These are phyloP conservation scores for Fusarium floridanum DNA, from an alignment of 2,329 filamentous ascomycete species.

Conservation along the genomic window DNA sequence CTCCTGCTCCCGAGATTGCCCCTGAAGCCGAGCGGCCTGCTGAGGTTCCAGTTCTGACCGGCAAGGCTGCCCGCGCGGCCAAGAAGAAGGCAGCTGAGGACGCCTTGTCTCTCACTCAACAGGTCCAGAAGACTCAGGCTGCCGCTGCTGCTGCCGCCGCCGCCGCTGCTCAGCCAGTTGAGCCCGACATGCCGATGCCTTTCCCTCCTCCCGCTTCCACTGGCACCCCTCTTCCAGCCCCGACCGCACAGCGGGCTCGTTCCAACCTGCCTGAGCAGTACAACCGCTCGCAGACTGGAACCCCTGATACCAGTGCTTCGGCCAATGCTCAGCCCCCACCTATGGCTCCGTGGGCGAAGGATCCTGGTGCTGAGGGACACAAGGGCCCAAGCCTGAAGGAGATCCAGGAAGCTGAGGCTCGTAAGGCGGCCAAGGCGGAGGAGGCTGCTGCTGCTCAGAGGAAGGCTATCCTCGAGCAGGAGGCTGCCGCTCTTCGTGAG, in stretches of 20 bases:
- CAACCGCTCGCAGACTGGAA: constrained; percentile 80
- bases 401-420: constrained; percentile 95
- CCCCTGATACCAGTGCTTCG: constrained; percentile 68
- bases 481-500: constrained; percentile 71
- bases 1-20: constrained; percentile 17
- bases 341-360: constrained; percentile 95
- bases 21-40: constrained; percentile 28
- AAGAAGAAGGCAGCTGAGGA: constrained; percentile 54
- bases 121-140: constrained; percentile 81
- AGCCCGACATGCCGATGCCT: constrained; percentile 78
- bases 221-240: constrained; percentile 86
- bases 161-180: constrained; percentile 60
- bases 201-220: constrained; percentile 75
- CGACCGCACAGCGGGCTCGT: constrained; percentile 85
- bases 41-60: constrained; percentile 31
- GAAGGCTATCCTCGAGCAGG: constrained; percentile 83
- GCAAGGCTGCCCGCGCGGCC: constrained; percentile 45
- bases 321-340: constrained; percentile 70
- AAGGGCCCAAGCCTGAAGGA: constrained; percentile 95
- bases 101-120: constrained; percentile 80
- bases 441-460: constrained; percentile 83
- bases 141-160: constrained; percentile 54
- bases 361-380: constrained; percentile 75
- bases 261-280: constrained; percentile 86
- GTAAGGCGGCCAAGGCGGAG: constrained; percentile 90